These are phyloP conservation scores for Thymus mandschuricus DNA, from an alignment of 257 asterid species.

Conservation along the genomic window DNA sequence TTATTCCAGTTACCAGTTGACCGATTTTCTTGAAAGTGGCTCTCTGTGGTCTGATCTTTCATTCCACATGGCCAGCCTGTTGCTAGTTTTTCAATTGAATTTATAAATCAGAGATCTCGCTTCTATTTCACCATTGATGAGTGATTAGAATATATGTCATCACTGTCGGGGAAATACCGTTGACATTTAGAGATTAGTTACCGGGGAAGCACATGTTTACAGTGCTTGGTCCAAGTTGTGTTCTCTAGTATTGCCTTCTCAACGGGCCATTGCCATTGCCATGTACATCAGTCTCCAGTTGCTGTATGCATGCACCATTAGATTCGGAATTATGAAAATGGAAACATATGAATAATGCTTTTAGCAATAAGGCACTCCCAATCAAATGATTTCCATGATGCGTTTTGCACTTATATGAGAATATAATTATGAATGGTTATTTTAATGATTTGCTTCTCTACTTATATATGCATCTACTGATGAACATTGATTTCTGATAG, in stretches of 20 bases:
- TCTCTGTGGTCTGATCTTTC: background rate
- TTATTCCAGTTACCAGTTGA: conserved; percentile 1
- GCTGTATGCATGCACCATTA: background rate
- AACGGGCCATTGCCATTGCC: background rate
- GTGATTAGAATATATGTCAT: background rate
- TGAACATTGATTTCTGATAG: conserved; percentile 41
- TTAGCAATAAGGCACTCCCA: background rate
- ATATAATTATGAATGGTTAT: background rate
- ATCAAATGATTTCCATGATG: conserved; percentile 1
- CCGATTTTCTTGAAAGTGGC: background rate
- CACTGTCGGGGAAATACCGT: background rate
- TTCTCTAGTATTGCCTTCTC: background rate
- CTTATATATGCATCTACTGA: conserved; percentile 4
- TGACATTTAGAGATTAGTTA: conserved; percentile 4
- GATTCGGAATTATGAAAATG: background rate
- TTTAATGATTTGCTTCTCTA: background rate
- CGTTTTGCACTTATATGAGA: background rate
- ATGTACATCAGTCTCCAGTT: background rate
- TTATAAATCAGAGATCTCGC: background rate
- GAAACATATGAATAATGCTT: background rate
- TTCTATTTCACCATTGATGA: background rate
- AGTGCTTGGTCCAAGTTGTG: background rate
- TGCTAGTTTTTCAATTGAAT: conserved; percentile 3
- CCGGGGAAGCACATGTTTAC: background rate
- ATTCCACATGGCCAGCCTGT: conserved; percentile 5